Percentiles rank a stretch among this genome's conserved stretches.
Conservation (phyloP, 345 rosid genomes). For the Cardamine occulta region DNA sequence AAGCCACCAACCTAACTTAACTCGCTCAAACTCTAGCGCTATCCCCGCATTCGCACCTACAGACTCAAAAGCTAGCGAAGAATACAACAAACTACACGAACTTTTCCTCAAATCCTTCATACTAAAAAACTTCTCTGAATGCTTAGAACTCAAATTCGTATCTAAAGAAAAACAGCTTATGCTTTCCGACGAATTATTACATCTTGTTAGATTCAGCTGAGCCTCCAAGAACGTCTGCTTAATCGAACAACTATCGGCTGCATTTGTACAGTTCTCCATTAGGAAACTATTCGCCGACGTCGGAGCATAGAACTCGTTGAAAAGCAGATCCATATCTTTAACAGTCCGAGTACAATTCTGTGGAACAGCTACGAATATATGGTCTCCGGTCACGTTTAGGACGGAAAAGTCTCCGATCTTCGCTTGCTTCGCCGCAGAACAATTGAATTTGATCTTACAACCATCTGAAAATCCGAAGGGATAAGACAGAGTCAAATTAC, state of each 20-base stretch:
- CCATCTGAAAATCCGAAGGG: slow-evolving; percentile 78
- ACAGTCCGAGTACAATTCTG: slow-evolving; percentile 33
- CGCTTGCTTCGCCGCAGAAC: slow-evolving; percentile 27
- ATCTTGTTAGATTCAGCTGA: slow-evolving; percentile 25
- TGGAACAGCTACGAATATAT: slow-evolving; percentile 49
- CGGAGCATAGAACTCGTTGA: slow-evolving; percentile 49
- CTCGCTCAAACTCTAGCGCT: slow-evolving; percentile 56
- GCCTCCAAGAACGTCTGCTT: slow-evolving; percentile 39
- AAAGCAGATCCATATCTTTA: slow-evolving; percentile 40
- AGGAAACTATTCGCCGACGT: slow-evolving; percentile 60
- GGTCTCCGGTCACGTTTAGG: slow-evolving; percentile 54
- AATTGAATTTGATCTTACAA: slow-evolving; percentile 56
- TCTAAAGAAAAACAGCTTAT: slow-evolving; percentile 53
- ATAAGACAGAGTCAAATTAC: slow-evolving; percentile 39
- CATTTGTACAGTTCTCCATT: slow-evolving; percentile 50
- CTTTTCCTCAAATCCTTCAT: slow-evolving; percentile 28
- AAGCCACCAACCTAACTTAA: slow-evolving; percentile 81
- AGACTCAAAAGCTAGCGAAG: slow-evolving; percentile 57
- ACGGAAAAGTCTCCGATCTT: slow-evolving; percentile 57
- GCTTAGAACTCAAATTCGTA: not conserved
- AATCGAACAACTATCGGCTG: slow-evolving; percentile 47
- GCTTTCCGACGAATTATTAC: slow-evolving; percentile 37
- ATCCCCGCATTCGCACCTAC: slow-evolving; percentile 19
- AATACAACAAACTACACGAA: slow-evolving; percentile 51
- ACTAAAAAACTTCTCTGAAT: slow-evolving; percentile 31